phyloP scores from a whole-genome alignment of 202 grass and related monocot species.

The Musa balbisiana region DNA sequence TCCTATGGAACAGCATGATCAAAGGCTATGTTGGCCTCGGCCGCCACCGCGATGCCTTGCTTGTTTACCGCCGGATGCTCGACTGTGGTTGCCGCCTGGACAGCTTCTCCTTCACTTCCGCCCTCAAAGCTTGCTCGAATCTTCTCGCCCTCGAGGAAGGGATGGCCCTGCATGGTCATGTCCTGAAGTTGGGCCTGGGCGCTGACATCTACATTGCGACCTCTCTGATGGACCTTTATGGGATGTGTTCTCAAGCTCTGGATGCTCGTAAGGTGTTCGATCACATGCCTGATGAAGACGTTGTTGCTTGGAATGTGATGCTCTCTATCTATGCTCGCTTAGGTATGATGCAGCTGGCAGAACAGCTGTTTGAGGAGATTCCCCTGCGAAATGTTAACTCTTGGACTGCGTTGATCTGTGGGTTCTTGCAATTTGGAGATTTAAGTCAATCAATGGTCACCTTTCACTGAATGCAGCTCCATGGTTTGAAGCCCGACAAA shows the following conservation, averaged over 20 bases:
- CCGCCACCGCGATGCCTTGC: too few relatives aligned
- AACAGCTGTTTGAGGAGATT: background rate
- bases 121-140: background rate
- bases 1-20: too few relatives aligned
- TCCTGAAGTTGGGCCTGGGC: constrained; percentile 3
- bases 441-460: too few relatives aligned
- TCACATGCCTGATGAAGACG: background rate
- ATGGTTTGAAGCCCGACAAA: background rate
- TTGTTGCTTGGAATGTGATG: background rate
- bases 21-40: too few relatives aligned
- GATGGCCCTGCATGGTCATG: background rate
- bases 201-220: background rate
- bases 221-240: background rate
- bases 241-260: background rate
- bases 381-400: background rate
- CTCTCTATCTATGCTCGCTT: background rate
- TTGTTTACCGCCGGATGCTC: too few relatives aligned
- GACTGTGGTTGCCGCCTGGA: background rate
- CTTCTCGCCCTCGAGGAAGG: background rate
- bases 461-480: background rate
- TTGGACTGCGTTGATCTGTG: constrained; percentile 8
- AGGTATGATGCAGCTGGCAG: background rate
- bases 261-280: constrained; percentile 3
- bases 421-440: background rate
- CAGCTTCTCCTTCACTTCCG: background rate